Conservation (phyloP, 345 rosid genomes). For the Citrus medica region DNA sequence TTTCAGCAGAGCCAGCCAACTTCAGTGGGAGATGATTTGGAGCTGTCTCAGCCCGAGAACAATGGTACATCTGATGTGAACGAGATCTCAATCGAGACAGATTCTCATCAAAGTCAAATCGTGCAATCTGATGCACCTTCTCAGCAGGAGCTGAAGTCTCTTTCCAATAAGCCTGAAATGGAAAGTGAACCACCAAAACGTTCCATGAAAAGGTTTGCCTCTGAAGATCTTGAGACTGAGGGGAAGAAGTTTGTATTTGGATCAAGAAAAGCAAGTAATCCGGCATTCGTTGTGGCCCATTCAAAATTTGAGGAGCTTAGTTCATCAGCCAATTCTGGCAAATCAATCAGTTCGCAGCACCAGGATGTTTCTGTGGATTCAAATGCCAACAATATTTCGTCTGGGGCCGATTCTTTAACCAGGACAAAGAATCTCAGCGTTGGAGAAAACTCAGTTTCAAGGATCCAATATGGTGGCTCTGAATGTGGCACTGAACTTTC, state of each 20-base stretch:
- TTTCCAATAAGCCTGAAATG: slow-evolving; percentile 32
- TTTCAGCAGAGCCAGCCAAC: slow-evolving; percentile 24
- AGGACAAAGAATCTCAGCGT: slow-evolving; percentile 26
- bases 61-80: slow-evolving; percentile 31
- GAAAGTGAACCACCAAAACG: slow-evolving; percentile 53
- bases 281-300: slow-evolving; percentile 64
- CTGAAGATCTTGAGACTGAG: slow-evolving; percentile 48
- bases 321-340: slow-evolving; percentile 41
- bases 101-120: slow-evolving; percentile 25
- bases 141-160: slow-evolving; percentile 24
- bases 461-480: slow-evolving; percentile 53
- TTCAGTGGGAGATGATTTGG: slow-evolving; percentile 23
- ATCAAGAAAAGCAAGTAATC: slow-evolving; percentile 58
- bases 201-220: slow-evolving; percentile 53
- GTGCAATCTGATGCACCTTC: slow-evolving; percentile 25
- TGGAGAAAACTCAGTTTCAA: slow-evolving; percentile 32
- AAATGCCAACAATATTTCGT: slow-evolving; percentile 29
- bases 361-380: slow-evolving; percentile 42
- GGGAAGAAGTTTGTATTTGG: slow-evolving; percentile 37
- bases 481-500: slow-evolving; percentile 94
- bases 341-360: slow-evolving; percentile 29
- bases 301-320: slow-evolving; percentile 75
- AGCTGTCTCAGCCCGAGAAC: slow-evolving; percentile 35
- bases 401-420: slow-evolving; percentile 21
- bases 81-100: slow-evolving; percentile 35